Percentiles rank a stretch among this genome's conserved stretches.
phyloP scores from a whole-genome alignment of 106 monocot genomes.

The Platanthera guangdongensis region DNA sequence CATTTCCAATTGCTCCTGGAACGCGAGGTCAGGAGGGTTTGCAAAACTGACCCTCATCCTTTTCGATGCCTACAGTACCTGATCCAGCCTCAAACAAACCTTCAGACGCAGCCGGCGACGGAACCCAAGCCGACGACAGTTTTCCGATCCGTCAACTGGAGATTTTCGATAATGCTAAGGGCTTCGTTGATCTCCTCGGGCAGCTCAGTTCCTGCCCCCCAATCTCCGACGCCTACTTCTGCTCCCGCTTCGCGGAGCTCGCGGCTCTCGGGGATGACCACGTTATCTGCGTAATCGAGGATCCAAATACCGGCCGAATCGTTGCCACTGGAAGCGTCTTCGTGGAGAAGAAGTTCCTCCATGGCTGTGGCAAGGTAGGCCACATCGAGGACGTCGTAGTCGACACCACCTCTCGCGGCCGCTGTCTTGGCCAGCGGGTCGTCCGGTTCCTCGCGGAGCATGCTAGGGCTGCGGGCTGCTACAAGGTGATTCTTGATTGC shows the following conservation, averaged over 20 bases:
- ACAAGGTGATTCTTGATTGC: slow-evolving; percentile 95
- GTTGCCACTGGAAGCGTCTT: slow-evolving; percentile 72
- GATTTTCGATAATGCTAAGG: slow-evolving; percentile 45
- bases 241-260: slow-evolving; percentile 53
- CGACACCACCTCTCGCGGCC: slow-evolving; percentile 36
- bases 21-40: too few relatives aligned
- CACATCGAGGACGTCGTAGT: slow-evolving; percentile 94
- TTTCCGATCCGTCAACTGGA: slow-evolving; percentile 54
- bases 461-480: slow-evolving; percentile 54
- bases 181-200: slow-evolving; percentile 61
- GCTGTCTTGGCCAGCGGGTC: slow-evolving; percentile 44
- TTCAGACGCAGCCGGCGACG: background rate
- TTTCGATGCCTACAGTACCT: background rate
- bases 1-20: too few relatives aligned
- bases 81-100: background rate
- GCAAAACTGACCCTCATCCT: too few relatives aligned
- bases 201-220: slow-evolving; percentile 46
- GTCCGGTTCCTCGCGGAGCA: slow-evolving; percentile 38
- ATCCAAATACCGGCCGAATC: slow-evolving; percentile 27
- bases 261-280: slow-evolving; percentile 50
- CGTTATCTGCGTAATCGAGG: slow-evolving; percentile 56
- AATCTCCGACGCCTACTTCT: slow-evolving; percentile 39
- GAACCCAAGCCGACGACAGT: background rate
- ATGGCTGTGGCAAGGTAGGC: slow-evolving; percentile 57
- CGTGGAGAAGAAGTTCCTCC: slow-evolving; percentile 75